Evolutionary conservation across 805 yeast species (phyloP), one percentile per base, ranked within the genome.

Genomic region (Candida arabinofermentans): DNA sequence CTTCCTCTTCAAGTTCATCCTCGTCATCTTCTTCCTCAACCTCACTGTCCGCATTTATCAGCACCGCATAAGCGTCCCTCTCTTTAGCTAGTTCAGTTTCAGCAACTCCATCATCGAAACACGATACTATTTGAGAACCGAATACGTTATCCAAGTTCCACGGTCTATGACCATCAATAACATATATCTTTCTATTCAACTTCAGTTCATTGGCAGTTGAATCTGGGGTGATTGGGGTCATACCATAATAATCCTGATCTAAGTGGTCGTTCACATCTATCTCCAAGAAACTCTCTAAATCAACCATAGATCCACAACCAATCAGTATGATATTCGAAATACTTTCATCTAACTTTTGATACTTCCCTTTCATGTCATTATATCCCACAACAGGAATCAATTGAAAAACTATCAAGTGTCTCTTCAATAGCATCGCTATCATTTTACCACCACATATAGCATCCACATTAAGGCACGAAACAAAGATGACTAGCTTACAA

Each of bases 271-370:
- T 70, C 3, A 76, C 70, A 42, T 81, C 79, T 10, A 84, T 73
- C 14, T 81, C 86, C 31, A 86, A 68, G 56, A 84, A 84, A 19
- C 77, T 67, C 57, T 86, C 95, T 24, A 93, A 55, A 61, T 93
- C 97, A 9, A 90, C 77, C 77, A 85, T 79, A 4, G 95, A 95
- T 12, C 99, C 99, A 65, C 96, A 93, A 0, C 99, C 99, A 0
- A 93, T 66, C 31, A 90, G 68, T 4, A 93, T 62, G 16, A 91
- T 84, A 54, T 83, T 88, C 4, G 80, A 67, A 7, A 93, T 79
- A 39, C 87, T 91, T 5, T 66, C 72, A 57, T 90, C 97, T 33
- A 93, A 65, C 41, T 72, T 72, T 4, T 50, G 42, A 55, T 77
- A 90, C 57, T 83, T 86, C 19, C 55, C 58, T 48, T 77, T 79